phyloP scores from a whole-genome alignment of 768 basidiomycete species.

The Russula lepida region DNA sequence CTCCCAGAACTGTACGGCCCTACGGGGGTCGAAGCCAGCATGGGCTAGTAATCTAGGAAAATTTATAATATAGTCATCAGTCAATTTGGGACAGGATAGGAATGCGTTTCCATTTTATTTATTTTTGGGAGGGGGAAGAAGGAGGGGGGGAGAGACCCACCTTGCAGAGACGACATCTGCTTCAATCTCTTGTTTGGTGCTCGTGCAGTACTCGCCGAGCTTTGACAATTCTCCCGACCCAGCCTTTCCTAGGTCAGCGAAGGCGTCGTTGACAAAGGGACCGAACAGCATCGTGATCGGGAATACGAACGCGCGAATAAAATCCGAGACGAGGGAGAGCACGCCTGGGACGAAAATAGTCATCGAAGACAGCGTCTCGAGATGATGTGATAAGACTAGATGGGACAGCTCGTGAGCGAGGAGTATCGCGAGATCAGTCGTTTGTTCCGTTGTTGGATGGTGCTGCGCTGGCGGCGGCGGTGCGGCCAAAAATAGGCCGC shows the following conservation, averaged over 20 bases:
- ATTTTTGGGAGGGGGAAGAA: background rate
- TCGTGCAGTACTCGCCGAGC: slow-evolving; percentile 69
- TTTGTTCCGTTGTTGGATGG: slow-evolving; percentile 67
- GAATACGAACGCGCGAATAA: slow-evolving; percentile 72
- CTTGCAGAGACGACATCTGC: slow-evolving; percentile 84
- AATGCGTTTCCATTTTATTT: background rate
- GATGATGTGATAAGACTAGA: slow-evolving; percentile 81
- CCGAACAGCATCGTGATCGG: slow-evolving; percentile 88
- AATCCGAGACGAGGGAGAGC: slow-evolving; percentile 66
- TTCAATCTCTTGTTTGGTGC: slow-evolving; percentile 79
- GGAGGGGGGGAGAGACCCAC: slow-evolving; percentile 33
- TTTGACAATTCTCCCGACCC: slow-evolving; percentile 69
- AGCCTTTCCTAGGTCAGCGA: slow-evolving; percentile 71
- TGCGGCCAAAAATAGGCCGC: slow-evolving; percentile 36
- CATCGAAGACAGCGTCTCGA: slow-evolving; percentile 82
- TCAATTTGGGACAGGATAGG: background rate
- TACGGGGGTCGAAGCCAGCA: slow-evolving; percentile 82
- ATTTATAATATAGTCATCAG: background rate
- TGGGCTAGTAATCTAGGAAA: slow-evolving; percentile 71
- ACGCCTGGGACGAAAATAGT: slow-evolving; percentile 77
- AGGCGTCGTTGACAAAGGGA: slow-evolving; percentile 91
- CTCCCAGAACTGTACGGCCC: slow-evolving; percentile 81
- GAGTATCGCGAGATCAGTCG: slow-evolving; percentile 79
- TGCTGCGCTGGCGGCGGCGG: slow-evolving; percentile 26
- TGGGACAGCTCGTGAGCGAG: slow-evolving; percentile 93